These are phyloP conservation scores for Rhizoclosmatium globosum DNA, from an alignment of 192 early-diverging fungal genomes.

Conservation along the genomic window DNA sequence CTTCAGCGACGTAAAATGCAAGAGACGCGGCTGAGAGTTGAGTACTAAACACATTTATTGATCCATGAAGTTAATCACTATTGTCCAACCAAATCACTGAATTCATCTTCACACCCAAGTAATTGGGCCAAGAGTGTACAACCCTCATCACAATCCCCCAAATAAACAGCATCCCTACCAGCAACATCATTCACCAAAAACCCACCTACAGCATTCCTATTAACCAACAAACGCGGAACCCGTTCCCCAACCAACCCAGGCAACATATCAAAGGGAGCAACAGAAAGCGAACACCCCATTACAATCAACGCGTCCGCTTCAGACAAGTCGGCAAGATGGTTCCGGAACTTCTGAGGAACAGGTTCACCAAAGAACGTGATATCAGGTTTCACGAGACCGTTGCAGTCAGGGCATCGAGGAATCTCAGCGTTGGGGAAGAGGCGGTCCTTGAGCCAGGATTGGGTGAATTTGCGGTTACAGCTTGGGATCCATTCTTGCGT, in stretches of 20 bases:
- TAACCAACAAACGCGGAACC: constrained; percentile 90
- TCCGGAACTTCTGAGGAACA: constrained; percentile 67
- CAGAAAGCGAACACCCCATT: constrained; percentile 90
- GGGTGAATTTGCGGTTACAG: constrained; percentile 23
- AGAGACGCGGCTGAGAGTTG: no score
- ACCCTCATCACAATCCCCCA: constrained; percentile 88
- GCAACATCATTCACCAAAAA: constrained; percentile 35
- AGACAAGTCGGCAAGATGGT: constrained; percentile 2
- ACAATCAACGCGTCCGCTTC: constrained; percentile 87
- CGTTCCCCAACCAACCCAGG: constrained; percentile 64
- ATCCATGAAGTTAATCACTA: no score
- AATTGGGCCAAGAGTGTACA: constrained; percentile 70
- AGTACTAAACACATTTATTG: no score
- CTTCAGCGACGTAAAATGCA: no score
- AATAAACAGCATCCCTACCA: constrained; percentile 75
- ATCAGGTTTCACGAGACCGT: constrained; percentile 86
- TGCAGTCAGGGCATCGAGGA: constrained; percentile 75
- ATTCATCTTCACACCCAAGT: constrained; percentile 74
- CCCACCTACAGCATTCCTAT: constrained; percentile 79
- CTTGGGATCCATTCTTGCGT: constrained; percentile 6
- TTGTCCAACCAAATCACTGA: constrained; percentile 31
- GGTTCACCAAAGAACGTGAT: constrained; percentile 96
- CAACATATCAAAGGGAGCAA: constrained; percentile 86
- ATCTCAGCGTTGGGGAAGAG: constrained; percentile 53
- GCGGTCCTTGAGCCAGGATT: constrained; percentile 11